Evolutionary conservation across 768 basidiomycete species (phyloP), one percentile per base, ranked within the genome.

Genomic region (Mycena albidolilacea): DNA sequence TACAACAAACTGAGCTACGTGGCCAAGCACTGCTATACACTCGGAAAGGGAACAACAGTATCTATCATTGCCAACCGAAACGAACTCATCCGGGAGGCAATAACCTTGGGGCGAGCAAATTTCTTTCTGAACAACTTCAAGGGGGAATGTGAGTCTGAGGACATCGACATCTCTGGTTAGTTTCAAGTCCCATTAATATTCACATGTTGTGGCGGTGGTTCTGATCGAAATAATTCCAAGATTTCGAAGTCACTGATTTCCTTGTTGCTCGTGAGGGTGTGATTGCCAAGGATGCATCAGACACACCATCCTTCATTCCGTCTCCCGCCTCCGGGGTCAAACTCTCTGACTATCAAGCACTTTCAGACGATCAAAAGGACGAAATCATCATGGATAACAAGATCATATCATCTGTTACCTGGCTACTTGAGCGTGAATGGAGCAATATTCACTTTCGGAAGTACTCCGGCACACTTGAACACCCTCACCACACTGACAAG

Each of bases 261-360:
- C 30, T 30, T 48, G 14, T 63, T 63, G 61, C 61, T 30, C 61
- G 61, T 14, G 61, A 63, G 61, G 61, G 61, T 63, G 30, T 46
- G 15, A 19, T 41, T 38, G 37, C 38, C 15, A 59, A 59, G 37
- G 58, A 59, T 30, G 61, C 21, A 30, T 44, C 43, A 23, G 41
- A 44, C 23, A 44, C 41, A 37, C 43, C 41, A 44, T 15, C 43
- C 30, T 63, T 63, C 43, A 35, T 46, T 19, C 61, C 61, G n/a
- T 63, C 61, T 35, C 61, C 61, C 3, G 61, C 61, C 3, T 63
- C 61, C 10, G 61, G 61, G 10, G 23, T 63, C 43, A 63, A 38
- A 59, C 37, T n/a, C 17, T 35, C 57, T 35, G 38, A 38, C 38
- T 59, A 59, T 59, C 19, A 17, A 59, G 38, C 37, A 7, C 58